Percentiles rank a stretch among this genome's conserved stretches.
These are phyloP conservation scores for Eutypella sp. DNA, from an alignment of 2,329 filamentous ascomycete genomes.

Conservation along the genomic window DNA sequence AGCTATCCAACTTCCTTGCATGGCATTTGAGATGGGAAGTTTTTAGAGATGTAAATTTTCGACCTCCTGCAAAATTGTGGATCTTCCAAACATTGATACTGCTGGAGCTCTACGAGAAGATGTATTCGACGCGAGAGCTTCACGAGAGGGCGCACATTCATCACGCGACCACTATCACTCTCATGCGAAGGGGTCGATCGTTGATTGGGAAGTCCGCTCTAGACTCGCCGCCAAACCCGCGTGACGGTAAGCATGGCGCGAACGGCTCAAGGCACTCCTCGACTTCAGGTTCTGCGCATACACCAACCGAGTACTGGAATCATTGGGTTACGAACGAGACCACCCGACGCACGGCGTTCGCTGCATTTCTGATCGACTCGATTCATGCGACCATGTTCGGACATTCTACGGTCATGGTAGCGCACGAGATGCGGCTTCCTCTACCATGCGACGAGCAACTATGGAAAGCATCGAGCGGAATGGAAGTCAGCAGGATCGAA, in stretches of 20 bases:
- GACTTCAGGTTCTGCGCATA: constrained; percentile 58
- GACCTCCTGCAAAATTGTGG: constrained; percentile 91
- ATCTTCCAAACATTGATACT: constrained; percentile 88
- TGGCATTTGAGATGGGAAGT: constrained; percentile 96
- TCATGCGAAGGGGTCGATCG: constrained; percentile 91
- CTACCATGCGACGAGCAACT: constrained; percentile 88
- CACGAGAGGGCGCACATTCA: constrained; percentile 96
- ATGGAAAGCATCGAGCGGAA: constrained; percentile 85
- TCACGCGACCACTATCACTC: constrained; percentile 87
- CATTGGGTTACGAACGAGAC: constrained; percentile 94
- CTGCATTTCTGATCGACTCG: constrained; percentile 90
- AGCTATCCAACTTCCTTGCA: constrained; percentile 83
- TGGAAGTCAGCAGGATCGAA: constrained; percentile 81
- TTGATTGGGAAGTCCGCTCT: constrained; percentile 79
- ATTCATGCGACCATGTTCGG: constrained; percentile 98
- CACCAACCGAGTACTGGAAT: constrained; percentile 87
- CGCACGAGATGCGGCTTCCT: constrained; percentile 87
- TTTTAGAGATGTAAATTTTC: constrained; percentile 85
- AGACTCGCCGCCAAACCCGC: constrained; percentile 74
- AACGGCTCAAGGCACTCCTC: constrained; percentile 57
- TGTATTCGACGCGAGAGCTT: constrained; percentile 86
- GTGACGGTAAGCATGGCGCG: constrained; percentile 48
- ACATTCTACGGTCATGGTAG: constrained; percentile 94
- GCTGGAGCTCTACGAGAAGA: constrained; percentile 93
- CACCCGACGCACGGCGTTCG: constrained; percentile 83